These are phyloP conservation scores for Phytophthora tubulina DNA, from an alignment of 352 stramenopile species.

Conservation along the genomic window DNA sequence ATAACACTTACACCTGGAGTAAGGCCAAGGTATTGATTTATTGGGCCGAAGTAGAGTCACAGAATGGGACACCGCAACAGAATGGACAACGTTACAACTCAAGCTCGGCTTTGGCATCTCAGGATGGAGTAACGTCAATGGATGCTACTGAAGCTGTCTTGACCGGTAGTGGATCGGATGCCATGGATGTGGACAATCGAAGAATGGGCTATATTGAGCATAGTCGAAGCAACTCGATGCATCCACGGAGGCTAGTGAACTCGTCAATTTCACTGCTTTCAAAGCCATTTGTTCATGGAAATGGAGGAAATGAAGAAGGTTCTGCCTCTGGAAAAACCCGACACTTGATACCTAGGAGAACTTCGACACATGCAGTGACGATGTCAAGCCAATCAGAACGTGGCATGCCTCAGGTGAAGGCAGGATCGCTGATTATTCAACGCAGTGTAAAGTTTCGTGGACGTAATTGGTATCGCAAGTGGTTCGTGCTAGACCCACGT, in stretches of 20 bases:
- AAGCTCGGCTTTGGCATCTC: slow-evolving; percentile 2
- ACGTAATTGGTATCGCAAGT: slow-evolving; percentile 84
- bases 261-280: slow-evolving; percentile 80
- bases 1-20: slow-evolving; percentile 89
- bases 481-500: slow-evolving; percentile 73
- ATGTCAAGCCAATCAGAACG: slow-evolving; percentile 16
- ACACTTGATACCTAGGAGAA: slow-evolving; percentile 37
- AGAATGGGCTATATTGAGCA: slow-evolving; percentile 78
- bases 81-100: slow-evolving; percentile 19
- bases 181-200: slow-evolving; percentile 47
- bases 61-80: slow-evolving; percentile 25
- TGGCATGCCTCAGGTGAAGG: slow-evolving; percentile 45
- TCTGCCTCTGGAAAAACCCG: slow-evolving; percentile 33
- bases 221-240: slow-evolving; percentile 61
- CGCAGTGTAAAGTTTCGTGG: slow-evolving; percentile 77
- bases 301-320: slow-evolving; percentile 34
- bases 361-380: slow-evolving; percentile 14
- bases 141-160: slow-evolving; percentile 25
- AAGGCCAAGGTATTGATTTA: slow-evolving; percentile 82
- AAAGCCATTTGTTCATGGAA: slow-evolving; percentile 64
- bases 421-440: slow-evolving; percentile 73
- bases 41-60: slow-evolving; percentile 74
- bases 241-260: slow-evolving; percentile 74
- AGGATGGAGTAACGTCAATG: slow-evolving; percentile 16
- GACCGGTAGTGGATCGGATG: slow-evolving; percentile 13